Evolutionary conservation across 306 rosid species (phyloP), one percentile per base, ranked within the genome.

Genomic region (Nissolia schottii): DNA sequence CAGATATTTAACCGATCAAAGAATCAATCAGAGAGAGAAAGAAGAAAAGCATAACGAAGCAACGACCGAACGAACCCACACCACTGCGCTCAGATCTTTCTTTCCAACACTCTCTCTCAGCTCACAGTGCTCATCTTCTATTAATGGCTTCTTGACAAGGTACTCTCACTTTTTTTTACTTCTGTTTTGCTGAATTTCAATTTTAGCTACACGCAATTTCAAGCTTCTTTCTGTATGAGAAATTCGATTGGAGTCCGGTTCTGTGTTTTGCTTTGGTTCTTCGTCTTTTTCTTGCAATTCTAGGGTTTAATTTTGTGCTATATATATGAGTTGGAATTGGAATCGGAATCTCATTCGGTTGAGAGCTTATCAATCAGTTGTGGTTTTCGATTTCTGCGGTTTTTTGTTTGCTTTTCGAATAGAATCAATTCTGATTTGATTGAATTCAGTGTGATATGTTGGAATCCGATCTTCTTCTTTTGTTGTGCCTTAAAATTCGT

Each of bases 91-190:
- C 79, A 69, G 70, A 77, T 80, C 70, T 13, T 0, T 48, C 70
- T 73, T 35, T 78, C 59, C 14, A 25, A n/a, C 27, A 13, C 54
- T n/a, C 59, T 64, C 59, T 64, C 28, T 49, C 32, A 23, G 24
- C 48, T 62, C 64, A 35, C 50, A 58, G n/a, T n/a, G n/a, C 81
- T 45, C 29, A 64, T 81, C 79, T 24, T 76, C 64, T 74, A 49
- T 77, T 38, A 38, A 79, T 77, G 84, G 84, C 79, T 77, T 77
- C 84, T 74, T 79, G 62, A 79, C 56, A 51, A 70, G 88, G 88
- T 80, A 61, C 51, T 37, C 7, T 62, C 19, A 29, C 48, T 64
- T 71, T 29, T 27, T 32, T 48, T 34, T 35, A 41, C 38, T 5
- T 45, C 12, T 11, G 5, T 27, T 9, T 43, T 56, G 37, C 65